Conservation (phyloP, 352 stramenopile genomes). For the Phytopythium kandeliae region DNA sequence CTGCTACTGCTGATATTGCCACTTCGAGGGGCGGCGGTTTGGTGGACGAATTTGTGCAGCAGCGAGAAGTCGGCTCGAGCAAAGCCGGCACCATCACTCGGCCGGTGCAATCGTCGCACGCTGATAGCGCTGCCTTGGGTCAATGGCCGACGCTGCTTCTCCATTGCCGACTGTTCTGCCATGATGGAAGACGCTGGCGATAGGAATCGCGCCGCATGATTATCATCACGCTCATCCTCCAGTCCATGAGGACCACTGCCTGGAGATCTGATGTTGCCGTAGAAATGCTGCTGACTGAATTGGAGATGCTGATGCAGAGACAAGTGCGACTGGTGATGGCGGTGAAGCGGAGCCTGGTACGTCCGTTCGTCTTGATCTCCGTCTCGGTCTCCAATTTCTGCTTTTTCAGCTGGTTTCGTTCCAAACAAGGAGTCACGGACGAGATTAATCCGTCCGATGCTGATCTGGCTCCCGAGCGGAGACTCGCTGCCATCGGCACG, state of each 20-base stretch:
- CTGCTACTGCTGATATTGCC: neutral
- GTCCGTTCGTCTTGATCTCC: neutral
- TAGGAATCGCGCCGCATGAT: neutral
- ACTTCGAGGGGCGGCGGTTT: constrained; percentile 13
- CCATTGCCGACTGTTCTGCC: neutral
- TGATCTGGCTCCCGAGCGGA: constrained; percentile 22
- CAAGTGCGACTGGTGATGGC: neutral
- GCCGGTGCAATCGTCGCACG: constrained; percentile 25
- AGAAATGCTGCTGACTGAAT: neutral
- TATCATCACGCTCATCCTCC: neutral
- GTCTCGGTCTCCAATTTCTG: neutral
- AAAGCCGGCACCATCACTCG: constrained; percentile 17
- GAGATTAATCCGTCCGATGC: constrained; percentile 58
- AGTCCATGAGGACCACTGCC: neutral
- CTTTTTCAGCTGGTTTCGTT: too few relatives aligned
- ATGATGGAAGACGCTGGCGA: neutral
- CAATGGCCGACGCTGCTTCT: constrained; percentile 31
- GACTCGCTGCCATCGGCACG: neutral
- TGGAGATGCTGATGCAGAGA: constrained; percentile 6
- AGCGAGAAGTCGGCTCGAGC: constrained; percentile 39
- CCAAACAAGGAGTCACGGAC: constrained; percentile 48
- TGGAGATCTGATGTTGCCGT: neutral
- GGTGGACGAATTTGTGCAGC: constrained; percentile 73
- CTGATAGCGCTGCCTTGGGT: constrained; percentile 33
- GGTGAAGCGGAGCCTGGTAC: too few relatives aligned